Percentiles rank a stretch among this genome's conserved stretches.
These are phyloP conservation scores for Podaxis sp. DNA, from an alignment of 768 basidiomycete species.

Conservation along the genomic window DNA sequence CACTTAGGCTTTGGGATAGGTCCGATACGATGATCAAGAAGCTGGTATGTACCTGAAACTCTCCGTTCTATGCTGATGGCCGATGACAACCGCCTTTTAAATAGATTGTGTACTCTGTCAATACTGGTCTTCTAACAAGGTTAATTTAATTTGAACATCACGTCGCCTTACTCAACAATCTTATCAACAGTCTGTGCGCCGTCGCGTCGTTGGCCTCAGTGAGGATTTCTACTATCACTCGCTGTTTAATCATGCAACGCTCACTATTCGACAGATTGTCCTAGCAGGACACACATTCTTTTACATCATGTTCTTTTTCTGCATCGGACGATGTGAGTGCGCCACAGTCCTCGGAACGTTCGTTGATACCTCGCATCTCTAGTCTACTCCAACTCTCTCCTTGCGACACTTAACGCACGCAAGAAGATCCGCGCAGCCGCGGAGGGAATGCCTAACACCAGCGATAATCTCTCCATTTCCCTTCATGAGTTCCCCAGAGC, in stretches of 20 bases:
- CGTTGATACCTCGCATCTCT: not conserved
- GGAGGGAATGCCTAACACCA: slow-evolving; percentile 40
- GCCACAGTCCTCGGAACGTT: not conserved
- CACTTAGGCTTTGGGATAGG: slow-evolving; percentile 17
- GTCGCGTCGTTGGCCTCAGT: slow-evolving; percentile 55
- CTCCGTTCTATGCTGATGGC: not conserved
- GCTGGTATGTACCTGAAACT: slow-evolving; percentile 27
- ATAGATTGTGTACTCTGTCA: slow-evolving; percentile 47
- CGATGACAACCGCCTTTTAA: not conserved
- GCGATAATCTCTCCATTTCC: slow-evolving; percentile 40
- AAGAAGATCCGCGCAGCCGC: slow-evolving; percentile 43
- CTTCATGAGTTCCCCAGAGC: slow-evolving; percentile 38
- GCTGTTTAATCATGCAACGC: not conserved
- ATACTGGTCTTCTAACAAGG: slow-evolving; percentile 40
- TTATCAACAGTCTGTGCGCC: slow-evolving; percentile 46
- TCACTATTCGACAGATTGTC: slow-evolving; percentile 36
- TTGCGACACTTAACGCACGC: slow-evolving; percentile 58
- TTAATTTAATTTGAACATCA: slow-evolving; percentile 21
- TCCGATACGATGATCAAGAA: slow-evolving; percentile 51
- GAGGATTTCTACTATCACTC: slow-evolving; percentile 18
- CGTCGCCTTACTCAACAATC: not conserved
- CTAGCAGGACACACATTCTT: slow-evolving; percentile 48
- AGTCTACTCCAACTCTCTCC: slow-evolving; percentile 65
- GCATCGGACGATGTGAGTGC: slow-evolving; percentile 54
- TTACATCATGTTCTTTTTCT: slow-evolving; percentile 62